phyloP scores from a whole-genome alignment of 257 asterid genomes.

The Solanum bulbocastanum region DNA sequence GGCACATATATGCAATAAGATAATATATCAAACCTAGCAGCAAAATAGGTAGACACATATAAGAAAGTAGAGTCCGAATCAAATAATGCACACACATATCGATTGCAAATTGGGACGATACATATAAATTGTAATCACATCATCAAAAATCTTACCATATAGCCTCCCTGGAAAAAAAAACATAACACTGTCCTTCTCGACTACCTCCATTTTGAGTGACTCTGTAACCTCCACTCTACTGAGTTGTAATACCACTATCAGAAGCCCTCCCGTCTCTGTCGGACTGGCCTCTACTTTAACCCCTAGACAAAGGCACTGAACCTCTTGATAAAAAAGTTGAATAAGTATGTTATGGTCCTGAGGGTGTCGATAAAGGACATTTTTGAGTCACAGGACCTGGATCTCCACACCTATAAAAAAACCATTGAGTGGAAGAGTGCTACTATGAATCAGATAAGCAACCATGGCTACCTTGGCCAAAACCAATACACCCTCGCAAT shows the following conservation, averaged over 20 bases:
- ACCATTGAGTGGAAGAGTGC: neutral
- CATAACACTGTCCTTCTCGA: neutral
- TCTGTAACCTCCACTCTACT: too few species aligned
- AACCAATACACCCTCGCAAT: neutral
- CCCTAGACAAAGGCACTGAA: neutral
- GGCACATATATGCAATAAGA: too few species aligned
- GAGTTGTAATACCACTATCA: too few species aligned
- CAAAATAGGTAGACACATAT: too few species aligned
- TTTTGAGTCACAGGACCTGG: neutral
- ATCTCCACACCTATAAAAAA: too few species aligned
- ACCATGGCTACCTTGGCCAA: neutral
- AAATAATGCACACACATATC: neutral
- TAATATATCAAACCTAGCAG: too few species aligned
- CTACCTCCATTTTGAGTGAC: neutral
- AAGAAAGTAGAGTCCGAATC: neutral
- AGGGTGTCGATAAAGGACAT: neutral
- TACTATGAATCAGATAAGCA: neutral
- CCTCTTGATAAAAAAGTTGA: neutral
- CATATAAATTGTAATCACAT: neutral
- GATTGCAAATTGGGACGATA: neutral
- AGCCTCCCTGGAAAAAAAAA: neutral
- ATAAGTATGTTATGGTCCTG: neutral
- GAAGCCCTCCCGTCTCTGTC: too few species aligned
- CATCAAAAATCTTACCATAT: neutral
- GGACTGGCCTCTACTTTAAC: too few species aligned